Percentiles rank a stretch among this genome's conserved stretches.
Evolutionary conservation across 208 protist species (phyloP).

Genomic region (Acanthamoeba castellanii): DNA sequence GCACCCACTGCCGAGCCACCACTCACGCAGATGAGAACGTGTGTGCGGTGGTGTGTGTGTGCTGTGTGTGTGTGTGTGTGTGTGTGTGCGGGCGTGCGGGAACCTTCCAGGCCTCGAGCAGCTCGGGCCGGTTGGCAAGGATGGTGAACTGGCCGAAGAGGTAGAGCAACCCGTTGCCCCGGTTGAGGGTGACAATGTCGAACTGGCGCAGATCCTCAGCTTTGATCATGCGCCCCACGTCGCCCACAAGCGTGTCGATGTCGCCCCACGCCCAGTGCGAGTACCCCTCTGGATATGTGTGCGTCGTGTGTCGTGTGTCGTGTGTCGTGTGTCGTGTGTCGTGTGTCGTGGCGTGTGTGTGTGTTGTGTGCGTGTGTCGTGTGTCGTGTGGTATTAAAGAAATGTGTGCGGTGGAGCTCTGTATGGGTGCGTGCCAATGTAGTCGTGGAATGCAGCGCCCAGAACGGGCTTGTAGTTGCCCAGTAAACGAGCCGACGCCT

Average conservation of each 20-base stretch:
- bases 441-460: background rate
- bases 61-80: too few species aligned
- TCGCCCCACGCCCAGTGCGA: conserved; percentile 4
- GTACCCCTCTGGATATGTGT: too few species aligned
- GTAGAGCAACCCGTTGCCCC: background rate
- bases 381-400: too few species aligned
- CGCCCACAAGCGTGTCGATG: background rate
- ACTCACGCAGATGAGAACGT: background rate
- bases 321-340: too few species aligned
- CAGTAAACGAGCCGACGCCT: background rate
- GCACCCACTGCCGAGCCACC: background rate
- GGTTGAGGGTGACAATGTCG: background rate
- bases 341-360: too few species aligned
- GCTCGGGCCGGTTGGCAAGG: background rate
- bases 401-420: background rate
- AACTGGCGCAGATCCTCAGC: background rate
- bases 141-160: background rate
- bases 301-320: too few species aligned
- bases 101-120: background rate
- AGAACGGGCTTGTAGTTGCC: background rate
- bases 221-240: background rate
- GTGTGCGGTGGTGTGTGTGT: background rate
- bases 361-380: too few species aligned
- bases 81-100: too few species aligned
- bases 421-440: background rate